phyloP scores from a whole-genome alignment of 129 eudicot species.

The Logfia minima region DNA sequence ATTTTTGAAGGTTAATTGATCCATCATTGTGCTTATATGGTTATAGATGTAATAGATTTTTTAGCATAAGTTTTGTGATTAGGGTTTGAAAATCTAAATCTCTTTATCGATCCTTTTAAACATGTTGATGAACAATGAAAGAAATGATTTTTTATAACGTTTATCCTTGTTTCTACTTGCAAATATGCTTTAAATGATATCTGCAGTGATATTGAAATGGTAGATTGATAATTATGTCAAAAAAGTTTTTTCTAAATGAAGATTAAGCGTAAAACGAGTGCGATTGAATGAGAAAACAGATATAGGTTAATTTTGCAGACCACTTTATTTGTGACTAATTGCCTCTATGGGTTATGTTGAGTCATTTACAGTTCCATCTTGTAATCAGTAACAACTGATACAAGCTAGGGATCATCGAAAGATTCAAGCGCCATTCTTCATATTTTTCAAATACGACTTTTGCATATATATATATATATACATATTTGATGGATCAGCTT shows the following conservation, averaged over 20 bases:
- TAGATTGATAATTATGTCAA: too few species aligned
- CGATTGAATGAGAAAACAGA: too few species aligned
- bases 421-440: too few species aligned
- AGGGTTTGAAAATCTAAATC: background rate
- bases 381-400: background rate
- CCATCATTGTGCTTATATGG: too few species aligned
- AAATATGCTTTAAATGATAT: background rate
- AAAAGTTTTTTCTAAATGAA: too few species aligned
- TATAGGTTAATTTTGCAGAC: too few species aligned
- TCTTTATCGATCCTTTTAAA: background rate
- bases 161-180: background rate
- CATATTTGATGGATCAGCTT: too few species aligned
- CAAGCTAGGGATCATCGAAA: background rate
- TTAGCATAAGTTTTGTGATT: too few species aligned
- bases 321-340: too few species aligned
- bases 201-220: background rate
- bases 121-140: background rate
- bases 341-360: background rate
- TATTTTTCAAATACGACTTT: background rate
- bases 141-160: background rate
- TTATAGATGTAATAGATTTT: too few species aligned
- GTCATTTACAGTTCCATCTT: background rate
- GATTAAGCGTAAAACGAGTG: too few species aligned
- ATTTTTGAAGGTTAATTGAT: too few species aligned
- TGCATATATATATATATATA: background rate